These are phyloP conservation scores for Coemansia sp. DNA, from an alignment of 192 early-diverging fungal genomes.

Conservation along the genomic window DNA sequence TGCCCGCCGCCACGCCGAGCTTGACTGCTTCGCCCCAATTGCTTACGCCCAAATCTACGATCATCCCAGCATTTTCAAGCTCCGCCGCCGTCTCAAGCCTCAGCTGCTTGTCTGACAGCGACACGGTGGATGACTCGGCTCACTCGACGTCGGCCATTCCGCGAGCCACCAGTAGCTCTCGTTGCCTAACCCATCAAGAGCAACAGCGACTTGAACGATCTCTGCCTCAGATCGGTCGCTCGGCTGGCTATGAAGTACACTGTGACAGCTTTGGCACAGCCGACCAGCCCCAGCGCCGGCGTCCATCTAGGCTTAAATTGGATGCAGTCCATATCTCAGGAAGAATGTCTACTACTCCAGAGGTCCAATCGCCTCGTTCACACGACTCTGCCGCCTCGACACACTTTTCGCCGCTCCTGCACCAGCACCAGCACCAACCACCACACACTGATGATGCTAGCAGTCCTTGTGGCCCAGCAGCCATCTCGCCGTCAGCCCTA, in stretches of 20 bases:
- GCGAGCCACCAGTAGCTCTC: background rate
- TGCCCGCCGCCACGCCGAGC: background rate
- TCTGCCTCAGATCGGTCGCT: slow-evolving; percentile 8
- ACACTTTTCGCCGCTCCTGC: background rate
- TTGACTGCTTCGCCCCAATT: slow-evolving; percentile 20
- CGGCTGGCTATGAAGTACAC: slow-evolving; percentile 6
- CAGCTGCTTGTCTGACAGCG: slow-evolving; percentile 25
- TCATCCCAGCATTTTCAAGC: slow-evolving; percentile 21
- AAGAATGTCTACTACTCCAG: background rate
- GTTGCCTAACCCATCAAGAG: slow-evolving; percentile 11
- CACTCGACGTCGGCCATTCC: background rate
- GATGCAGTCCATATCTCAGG: background rate
- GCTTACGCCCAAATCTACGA: slow-evolving; percentile 29
- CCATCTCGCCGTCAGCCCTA: slow-evolving; percentile 6
- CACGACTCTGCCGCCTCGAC: slow-evolving; percentile 1
- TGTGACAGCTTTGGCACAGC: slow-evolving; percentile 6
- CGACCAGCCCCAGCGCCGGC: slow-evolving; percentile 19
- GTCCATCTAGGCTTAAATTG: slow-evolving; percentile 23
- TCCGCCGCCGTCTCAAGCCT: slow-evolving; percentile 8
- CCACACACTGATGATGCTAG: background rate
- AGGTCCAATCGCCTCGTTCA: background rate
- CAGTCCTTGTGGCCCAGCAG: slow-evolving; percentile 1
- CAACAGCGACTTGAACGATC: slow-evolving; percentile 12
- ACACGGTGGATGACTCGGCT: slow-evolving; percentile 1
- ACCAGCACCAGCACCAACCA: slow-evolving; percentile 1